phyloP scores from a whole-genome alignment of 306 rosid species.

The Cucurbita pepo region DNA sequence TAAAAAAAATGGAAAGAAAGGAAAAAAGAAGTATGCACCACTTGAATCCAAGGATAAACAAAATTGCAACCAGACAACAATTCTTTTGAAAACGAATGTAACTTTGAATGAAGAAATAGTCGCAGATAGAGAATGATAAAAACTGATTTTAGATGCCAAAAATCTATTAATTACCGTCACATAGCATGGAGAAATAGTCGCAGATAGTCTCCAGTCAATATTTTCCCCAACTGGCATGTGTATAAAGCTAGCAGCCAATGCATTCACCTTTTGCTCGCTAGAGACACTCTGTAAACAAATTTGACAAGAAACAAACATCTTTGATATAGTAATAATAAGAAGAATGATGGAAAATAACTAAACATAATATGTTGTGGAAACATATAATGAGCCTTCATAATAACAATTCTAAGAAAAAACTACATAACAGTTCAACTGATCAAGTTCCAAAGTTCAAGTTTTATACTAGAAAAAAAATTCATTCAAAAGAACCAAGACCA shows the following conservation, averaged over 20 bases:
- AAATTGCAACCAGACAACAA: neutral
- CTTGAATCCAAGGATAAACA: neutral
- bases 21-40: neutral
- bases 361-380: neutral
- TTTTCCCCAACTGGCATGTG: conserved; percentile 80
- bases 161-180: conserved; percentile 55
- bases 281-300: conserved; percentile 55
- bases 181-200: conserved; percentile 88
- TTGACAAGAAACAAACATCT: neutral
- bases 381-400: too few species aligned
- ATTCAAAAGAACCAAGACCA: too few species aligned
- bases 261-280: conserved; percentile 81
- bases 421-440: too few species aligned
- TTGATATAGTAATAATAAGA: neutral
- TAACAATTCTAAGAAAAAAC: too few species aligned
- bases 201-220: conserved; percentile 87
- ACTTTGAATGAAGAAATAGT: too few species aligned
- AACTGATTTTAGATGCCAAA: neutral
- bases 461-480: too few species aligned
- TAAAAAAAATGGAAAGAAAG: neutral
- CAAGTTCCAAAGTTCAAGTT: too few species aligned
- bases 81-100: neutral
- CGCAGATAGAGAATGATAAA: neutral
- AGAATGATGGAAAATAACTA: neutral
- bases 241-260: conserved; percentile 81